Evolutionary conservation across 228 moss, liverwort and hornwort genomes (phyloP), one percentile per base, ranked within the genome.

Genomic region (Sphagnum magellanicum): DNA sequence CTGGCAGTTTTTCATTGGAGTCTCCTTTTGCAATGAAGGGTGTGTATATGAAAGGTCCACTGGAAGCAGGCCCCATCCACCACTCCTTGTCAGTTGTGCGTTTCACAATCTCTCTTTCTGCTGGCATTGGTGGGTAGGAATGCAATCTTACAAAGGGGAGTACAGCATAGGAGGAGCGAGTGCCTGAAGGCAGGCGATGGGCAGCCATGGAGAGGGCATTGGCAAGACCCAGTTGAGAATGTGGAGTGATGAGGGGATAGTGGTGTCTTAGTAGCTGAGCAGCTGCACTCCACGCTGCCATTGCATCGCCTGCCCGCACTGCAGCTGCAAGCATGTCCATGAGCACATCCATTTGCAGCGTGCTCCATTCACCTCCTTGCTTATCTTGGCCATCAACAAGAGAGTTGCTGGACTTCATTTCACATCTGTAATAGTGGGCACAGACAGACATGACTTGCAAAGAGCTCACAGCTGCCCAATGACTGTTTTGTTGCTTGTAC

Each of bases 401-500:
- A 16, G 17, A 14, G 12, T 67, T 47, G 12, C 59, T 61, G 67
- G 89, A 76, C 76, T 87, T 97, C 71, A 86, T 87, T 78, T 88
- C 84, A 68, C 92, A 79, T 68, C 90, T 82, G 68, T 92, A 98
- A 63, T 90, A 82, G 72, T 88, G 91, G n/a, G 98, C 87, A 67
- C 89, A 92, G 61, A 94, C 81, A 17, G 87, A 83, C 76, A 98
- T 90, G 68, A 94, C 94, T 80, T 98, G 98, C 72, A 94, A 71
- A 10, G 94, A 90, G 75, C 92, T 98, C 59, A 89, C 86, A 13
- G 98, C 94, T 68, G 98, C 98, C 98, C 98, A 98, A 66, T 94
- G 90, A 69, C 98, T 98, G 67, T 94, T 90, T 71, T 98, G 98
- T 77, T 94, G 98, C 72, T 92, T 94, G 73, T 98, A 98, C 64